Evolutionary conservation across 2,329 filamentous ascomycete species (phyloP).

Genomic region (Curvularia lunata): DNA sequence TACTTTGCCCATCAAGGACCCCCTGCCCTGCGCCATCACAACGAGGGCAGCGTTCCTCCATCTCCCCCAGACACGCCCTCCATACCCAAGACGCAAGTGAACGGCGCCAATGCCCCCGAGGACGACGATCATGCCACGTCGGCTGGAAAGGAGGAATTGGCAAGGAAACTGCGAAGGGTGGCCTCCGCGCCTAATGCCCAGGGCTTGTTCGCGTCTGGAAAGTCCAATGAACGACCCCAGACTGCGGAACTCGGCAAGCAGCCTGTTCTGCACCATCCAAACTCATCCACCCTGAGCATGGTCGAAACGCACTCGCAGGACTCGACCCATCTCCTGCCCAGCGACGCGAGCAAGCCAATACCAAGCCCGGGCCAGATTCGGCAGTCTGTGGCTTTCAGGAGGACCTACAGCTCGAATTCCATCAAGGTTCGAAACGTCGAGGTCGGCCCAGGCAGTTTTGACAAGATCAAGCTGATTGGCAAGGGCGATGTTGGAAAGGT

Average conservation of each 20-base stretch:
- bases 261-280: constrained; percentile 67
- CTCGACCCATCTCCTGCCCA: constrained; percentile 38
- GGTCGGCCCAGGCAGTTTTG: constrained; percentile 92
- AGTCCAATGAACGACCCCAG: constrained; percentile 67
- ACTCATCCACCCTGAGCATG: constrained; percentile 61
- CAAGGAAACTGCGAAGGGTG: constrained; percentile 88
- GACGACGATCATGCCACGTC: constrained; percentile 71
- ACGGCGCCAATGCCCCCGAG: constrained; percentile 69
- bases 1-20: constrained; percentile 98
- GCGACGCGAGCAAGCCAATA: constrained; percentile 59
- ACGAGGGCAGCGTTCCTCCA: constrained; percentile 89
- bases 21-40: constrained; percentile 90
- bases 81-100: constrained; percentile 65
- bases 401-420: constrained; percentile 98
- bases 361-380: constrained; percentile 70
- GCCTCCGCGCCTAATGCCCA: constrained; percentile 97
- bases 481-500: constrained; percentile 99
- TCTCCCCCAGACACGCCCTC: constrained; percentile 90
- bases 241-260: constrained; percentile 89
- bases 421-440: constrained; percentile 98
- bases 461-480: constrained; percentile 99
- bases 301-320: constrained; percentile 53
- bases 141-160: constrained; percentile 90
- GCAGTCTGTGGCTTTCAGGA: constrained; percentile 76
- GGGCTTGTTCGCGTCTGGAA: constrained; percentile 72